These are phyloP conservation scores for Hansenula lynferdii DNA, from an alignment of 1,139 yeast species.

Conservation along the genomic window DNA sequence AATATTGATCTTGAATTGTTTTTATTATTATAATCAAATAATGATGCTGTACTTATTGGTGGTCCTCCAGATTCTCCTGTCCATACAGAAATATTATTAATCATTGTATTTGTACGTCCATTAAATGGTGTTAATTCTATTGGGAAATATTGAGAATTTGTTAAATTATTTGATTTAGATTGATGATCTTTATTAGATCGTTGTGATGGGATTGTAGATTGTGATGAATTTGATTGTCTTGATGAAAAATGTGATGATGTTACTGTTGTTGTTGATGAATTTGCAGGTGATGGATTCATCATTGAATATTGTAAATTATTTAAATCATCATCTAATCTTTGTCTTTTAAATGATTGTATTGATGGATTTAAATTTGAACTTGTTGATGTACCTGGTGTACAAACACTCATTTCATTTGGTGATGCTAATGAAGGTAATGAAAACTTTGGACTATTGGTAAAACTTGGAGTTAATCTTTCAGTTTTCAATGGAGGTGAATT, in stretches of 20 bases:
- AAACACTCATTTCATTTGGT: background rate
- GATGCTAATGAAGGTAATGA: too few species aligned
- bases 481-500: constrained; percentile 16
- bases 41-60: constrained; percentile 16
- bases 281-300: too few species aligned
- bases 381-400: background rate
- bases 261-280: too few species aligned
- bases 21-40: constrained; percentile 17
- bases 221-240: too few species aligned
- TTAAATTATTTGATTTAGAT: background rate
- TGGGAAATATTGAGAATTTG: constrained; percentile 8
- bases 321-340: background rate
- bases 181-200: too few species aligned
- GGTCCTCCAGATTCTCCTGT: constrained; percentile 39
- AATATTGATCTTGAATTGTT: constrained; percentile 2
- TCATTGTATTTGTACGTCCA: constrained; percentile 54
- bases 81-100: constrained; percentile 57
- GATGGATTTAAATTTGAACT: background rate
- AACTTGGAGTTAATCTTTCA: background rate
- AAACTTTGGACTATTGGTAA: background rate
- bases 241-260: too few species aligned
- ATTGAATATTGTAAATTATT: too few species aligned
- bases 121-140: constrained; percentile 37
- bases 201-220: too few species aligned
- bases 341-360: background rate